Percentiles rank a stretch among this genome's conserved stretches.
phyloP scores from a whole-genome alignment of 2,329 filamentous ascomycete genomes.

The Aspergillus awamori region DNA sequence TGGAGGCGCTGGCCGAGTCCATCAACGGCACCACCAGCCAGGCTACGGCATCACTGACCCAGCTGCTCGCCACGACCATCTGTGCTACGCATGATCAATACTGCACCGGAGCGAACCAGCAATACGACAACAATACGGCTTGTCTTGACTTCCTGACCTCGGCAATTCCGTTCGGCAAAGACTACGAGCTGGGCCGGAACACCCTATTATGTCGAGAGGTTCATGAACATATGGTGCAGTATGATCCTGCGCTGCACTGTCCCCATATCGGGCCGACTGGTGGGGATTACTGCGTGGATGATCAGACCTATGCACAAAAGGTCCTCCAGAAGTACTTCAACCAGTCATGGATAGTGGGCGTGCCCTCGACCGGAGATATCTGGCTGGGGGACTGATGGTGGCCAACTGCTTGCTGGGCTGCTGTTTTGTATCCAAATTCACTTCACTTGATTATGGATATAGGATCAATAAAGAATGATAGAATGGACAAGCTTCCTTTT shows the following conservation, averaged over 20 bases:
- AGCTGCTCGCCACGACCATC: constrained; percentile 25
- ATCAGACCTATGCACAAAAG: constrained; percentile 26
- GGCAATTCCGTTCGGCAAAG: constrained; percentile 26
- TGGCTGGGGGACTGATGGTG: constrained; percentile 14
- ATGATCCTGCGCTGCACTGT: constrained; percentile 30
- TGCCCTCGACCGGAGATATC: constrained; percentile 22
- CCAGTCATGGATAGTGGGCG: constrained; percentile 28
- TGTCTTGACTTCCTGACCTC: constrained; percentile 26
- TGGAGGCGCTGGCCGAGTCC: constrained; percentile 18
- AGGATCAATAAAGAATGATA: too few species aligned
- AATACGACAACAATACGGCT: constrained; percentile 21
- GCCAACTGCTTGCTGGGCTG: background rate
- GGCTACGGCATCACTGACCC: background rate
- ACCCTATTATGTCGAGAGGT: constrained; percentile 34
- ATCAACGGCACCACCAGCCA: constrained; percentile 18
- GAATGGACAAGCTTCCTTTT: too few species aligned
- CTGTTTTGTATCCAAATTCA: too few species aligned
- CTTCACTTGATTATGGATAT: too few species aligned
- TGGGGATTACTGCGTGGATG: constrained; percentile 32
- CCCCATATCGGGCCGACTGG: constrained; percentile 32
- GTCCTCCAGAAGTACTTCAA: constrained; percentile 30
- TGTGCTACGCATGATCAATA: constrained; percentile 25
- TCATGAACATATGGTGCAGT: constrained; percentile 34
- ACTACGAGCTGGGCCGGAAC: constrained; percentile 29
- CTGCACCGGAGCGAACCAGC: constrained; percentile 25